A percentile compares a stretch with the other conserved stretches of the same genome.
These are phyloP conservation scores for Terfezia boudieri DNA, from an alignment of 495 filamentous ascomycete genomes.

Conservation along the genomic window DNA sequence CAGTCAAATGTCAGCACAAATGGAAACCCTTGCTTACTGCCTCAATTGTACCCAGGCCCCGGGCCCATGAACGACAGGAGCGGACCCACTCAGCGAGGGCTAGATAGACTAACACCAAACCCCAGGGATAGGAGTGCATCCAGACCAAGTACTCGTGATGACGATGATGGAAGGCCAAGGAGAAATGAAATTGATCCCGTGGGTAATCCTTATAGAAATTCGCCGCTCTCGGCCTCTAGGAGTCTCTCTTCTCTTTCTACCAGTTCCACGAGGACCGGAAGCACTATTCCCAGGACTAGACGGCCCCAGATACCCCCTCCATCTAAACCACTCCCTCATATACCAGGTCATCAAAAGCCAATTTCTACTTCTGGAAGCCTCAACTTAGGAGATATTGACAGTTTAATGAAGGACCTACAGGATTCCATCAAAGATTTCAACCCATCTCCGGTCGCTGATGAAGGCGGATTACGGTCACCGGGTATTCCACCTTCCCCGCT, in stretches of 20 bases:
- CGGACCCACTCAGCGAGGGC: neutral
- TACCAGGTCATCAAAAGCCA: too few relatives aligned
- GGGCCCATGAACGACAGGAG: neutral
- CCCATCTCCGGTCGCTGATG: conserved; percentile 12
- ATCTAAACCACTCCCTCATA: too few relatives aligned
- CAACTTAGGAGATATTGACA: conserved; percentile 22
- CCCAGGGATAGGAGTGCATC: neutral
- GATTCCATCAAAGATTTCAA: conserved; percentile 25
- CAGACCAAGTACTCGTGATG: neutral
- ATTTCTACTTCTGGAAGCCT: neutral
- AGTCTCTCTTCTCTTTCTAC: neutral
- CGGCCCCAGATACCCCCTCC: neutral
- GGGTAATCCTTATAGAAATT: neutral
- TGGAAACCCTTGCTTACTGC: too few relatives aligned
- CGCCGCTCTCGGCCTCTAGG: neutral
- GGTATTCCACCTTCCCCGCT: neutral
- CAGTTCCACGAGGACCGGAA: neutral
- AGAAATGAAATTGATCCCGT: neutral
- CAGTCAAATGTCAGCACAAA: neutral
- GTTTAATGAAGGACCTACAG: conserved; percentile 31
- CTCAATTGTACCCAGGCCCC: too few relatives aligned
- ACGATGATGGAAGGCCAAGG: neutral
- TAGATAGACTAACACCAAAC: neutral
- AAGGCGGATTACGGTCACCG: conserved; percentile 9
- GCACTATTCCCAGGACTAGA: neutral